Evolutionary conservation across 2,329 filamentous ascomycete genomes (phyloP).

Genomic region (Scleromitrula shiraiana): DNA sequence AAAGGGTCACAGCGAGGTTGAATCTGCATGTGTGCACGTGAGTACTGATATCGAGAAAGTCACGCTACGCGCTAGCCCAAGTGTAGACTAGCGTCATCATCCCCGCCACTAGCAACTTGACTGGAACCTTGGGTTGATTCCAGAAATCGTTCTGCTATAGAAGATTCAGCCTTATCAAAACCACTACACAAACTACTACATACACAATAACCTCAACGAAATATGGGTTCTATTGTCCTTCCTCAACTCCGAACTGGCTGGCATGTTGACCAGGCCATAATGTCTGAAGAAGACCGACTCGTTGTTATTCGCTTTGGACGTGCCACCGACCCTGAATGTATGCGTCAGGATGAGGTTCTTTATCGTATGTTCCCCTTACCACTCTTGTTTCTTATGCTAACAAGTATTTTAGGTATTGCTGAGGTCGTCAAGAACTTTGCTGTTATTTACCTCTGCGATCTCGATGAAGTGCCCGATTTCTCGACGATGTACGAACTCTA

Average conservation of each 20-base stretch:
- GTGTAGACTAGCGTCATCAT: not conserved
- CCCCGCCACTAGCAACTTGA: not conserved
- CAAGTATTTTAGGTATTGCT: slow-evolving; percentile 50
- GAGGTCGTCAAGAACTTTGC: slow-evolving; percentile 91
- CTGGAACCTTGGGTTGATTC: no score
- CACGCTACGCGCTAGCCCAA: not conserved
- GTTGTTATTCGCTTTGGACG: slow-evolving; percentile 91
- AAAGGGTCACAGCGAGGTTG: no score
- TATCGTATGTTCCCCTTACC: slow-evolving; percentile 47
- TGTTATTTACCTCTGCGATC: slow-evolving; percentile 88
- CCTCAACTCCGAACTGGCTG: slow-evolving; percentile 87
- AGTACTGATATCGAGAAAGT: no score
- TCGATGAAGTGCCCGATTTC: slow-evolving; percentile 85
- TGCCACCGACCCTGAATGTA: slow-evolving; percentile 73
- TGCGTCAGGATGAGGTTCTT: slow-evolving; percentile 85
- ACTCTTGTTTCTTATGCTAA: not conserved
- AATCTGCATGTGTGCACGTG: no score
- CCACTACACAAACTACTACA: not conserved
- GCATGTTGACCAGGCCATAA: slow-evolving; percentile 97
- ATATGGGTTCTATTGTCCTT: slow-evolving; percentile 72
- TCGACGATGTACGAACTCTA: slow-evolving; percentile 93
- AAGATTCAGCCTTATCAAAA: not conserved
- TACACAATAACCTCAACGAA: not conserved
- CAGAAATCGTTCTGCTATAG: no score
- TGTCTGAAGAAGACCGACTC: slow-evolving; percentile 79